Evolutionary conservation across 2,329 filamentous ascomycete genomes (phyloP).

Genomic region (Microsporum audouinii): DNA sequence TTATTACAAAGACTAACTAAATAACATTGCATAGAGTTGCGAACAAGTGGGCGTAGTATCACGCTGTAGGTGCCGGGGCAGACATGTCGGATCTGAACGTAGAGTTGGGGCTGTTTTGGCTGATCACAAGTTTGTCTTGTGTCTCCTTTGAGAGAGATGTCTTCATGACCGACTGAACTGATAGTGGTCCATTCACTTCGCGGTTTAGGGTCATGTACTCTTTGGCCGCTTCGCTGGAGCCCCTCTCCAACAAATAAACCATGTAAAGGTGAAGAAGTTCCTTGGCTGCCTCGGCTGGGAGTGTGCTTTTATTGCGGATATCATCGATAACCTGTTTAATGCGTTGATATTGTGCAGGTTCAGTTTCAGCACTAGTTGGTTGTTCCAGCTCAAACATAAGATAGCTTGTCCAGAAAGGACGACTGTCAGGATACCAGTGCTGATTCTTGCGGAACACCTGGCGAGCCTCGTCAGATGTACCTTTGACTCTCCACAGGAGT

Average conservation of each 20-base stretch:
- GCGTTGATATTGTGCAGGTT: constrained; percentile 55
- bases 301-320: constrained; percentile 59
- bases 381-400: constrained; percentile 82
- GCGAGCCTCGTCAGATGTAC: constrained; percentile 66
- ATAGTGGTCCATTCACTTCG: constrained; percentile 62
- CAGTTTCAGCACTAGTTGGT: constrained; percentile 54
- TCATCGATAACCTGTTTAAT: constrained; percentile 71
- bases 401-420: constrained; percentile 81
- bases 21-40: too few species aligned
- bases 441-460: constrained; percentile 72
- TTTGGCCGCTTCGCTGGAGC: constrained; percentile 71
- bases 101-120: neutral
- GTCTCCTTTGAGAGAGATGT: constrained; percentile 6
- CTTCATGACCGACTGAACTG: constrained; percentile 27
- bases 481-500: constrained; percentile 78
- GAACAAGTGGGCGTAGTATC: neutral
- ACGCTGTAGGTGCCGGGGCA: neutral
- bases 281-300: constrained; percentile 57
- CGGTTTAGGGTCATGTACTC: constrained; percentile 73
- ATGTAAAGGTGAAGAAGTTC: constrained; percentile 71
- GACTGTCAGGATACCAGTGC: constrained; percentile 73
- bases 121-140: neutral
- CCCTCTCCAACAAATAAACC: constrained; percentile 69
- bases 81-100: neutral
- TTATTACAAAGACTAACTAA: neutral